Base-by-base conservation (phyloP, 2,329 filamentous ascomycete species). In the Cadophora gregata region DNA sequence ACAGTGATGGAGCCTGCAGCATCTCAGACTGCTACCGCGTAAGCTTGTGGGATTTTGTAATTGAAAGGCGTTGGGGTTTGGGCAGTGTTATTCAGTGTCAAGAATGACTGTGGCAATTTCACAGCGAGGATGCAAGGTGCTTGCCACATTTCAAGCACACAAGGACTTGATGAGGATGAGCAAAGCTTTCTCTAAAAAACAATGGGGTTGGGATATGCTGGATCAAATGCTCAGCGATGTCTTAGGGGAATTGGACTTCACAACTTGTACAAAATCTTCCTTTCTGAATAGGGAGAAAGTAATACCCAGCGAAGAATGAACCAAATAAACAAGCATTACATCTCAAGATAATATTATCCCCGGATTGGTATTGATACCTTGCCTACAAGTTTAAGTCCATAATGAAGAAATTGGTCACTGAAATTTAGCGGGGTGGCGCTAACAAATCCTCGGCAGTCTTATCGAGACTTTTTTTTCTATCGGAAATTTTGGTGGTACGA, bases 1-100 rank as follows among this genome's bases (percentile, higher is more conserved):
- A 85, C 83, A 50, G 80, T 87, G 27, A 80, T 83, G 72, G 82
- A 83, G 65, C 69, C 72, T 48, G 29, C 69, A 10, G 63, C 67
- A 8, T 69, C 70, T 19, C 72, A 74, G 45, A 69, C 74, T 62
- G 74, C 68, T 10, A 71, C 71, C 55, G 72, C 67, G 36, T 75
- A 62, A 69, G 55, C 31, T 51, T 5, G 42, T 58, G 33, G 14
- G 27, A 36, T 56, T 29, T 21, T 60, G 38, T 50, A 29, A 47
- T 48, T 58, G 59, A 50, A 59, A 36, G 69, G 66, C 65, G 67
- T 65, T 67, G 6, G 61, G 21, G 48, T 31, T 47, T 38, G 31
- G 48, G 61, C 31, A 31, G 66, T 65, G 38, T 59, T 50, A 33
- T 61, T 8, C 19, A n/a, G 50, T 36, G 31, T 63, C 27, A 66